These are phyloP conservation scores for Metschnikowia peoriensis DNA, from an alignment of 805 yeast genomes.

Conservation along the genomic window DNA sequence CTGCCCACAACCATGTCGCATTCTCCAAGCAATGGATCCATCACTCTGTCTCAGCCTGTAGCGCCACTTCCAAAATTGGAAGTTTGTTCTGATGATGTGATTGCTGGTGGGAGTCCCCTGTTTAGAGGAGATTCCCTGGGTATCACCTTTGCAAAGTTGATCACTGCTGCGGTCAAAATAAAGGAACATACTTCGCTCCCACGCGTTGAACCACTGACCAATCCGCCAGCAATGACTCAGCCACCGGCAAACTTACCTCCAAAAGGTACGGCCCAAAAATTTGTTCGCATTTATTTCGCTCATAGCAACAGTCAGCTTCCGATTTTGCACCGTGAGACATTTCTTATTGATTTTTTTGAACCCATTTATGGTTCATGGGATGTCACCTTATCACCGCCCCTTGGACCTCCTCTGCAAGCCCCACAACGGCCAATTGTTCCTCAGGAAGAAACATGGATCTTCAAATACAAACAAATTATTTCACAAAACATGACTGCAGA, in stretches of 20 bases:
- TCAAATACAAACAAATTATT: constrained; percentile 37
- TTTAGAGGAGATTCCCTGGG: constrained; percentile 21
- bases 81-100: neutral
- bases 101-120: constrained; percentile 1
- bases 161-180: constrained; percentile 74
- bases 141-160: constrained; percentile 59
- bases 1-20: neutral
- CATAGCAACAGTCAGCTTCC: constrained; percentile 85
- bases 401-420: constrained; percentile 3
- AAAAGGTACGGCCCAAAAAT: constrained; percentile 64
- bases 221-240: constrained; percentile 12
- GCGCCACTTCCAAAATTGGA: neutral
- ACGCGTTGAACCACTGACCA: constrained; percentile 15
- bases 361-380: constrained; percentile 75
- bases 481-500: constrained; percentile 6
- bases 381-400: constrained; percentile 48
- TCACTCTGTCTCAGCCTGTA: neutral
- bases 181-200: constrained; percentile 20
- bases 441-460: constrained; percentile 46
- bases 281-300: constrained; percentile 65
- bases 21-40: neutral
- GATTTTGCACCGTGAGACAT: constrained; percentile 76
- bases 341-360: constrained; percentile 61
- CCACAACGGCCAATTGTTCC: neutral
- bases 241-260: constrained; percentile 61